Conservation (phyloP, 108 stramenopile genomes). For the Cyclostephanos tholiformis region DNA sequence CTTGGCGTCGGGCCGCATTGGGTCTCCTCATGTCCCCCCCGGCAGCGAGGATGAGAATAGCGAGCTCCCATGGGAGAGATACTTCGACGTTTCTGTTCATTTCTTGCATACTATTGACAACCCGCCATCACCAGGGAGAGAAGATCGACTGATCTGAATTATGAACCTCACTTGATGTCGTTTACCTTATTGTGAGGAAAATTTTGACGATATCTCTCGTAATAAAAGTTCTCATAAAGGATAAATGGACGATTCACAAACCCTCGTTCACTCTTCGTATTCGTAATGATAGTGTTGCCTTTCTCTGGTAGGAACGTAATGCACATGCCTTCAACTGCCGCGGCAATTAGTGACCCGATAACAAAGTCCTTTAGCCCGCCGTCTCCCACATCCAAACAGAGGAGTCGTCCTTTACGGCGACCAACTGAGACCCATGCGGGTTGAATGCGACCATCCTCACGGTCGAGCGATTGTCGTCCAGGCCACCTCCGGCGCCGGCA, state of each 20-base stretch:
- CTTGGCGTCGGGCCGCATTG: not conserved
- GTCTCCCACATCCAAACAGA: conserved; percentile 67
- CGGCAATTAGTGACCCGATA: too few relatives aligned
- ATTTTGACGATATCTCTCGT: too few relatives aligned
- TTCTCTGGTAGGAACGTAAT: too few relatives aligned
- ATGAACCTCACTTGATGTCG: not conserved
- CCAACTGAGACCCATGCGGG: conserved; percentile 52
- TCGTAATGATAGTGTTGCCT: too few relatives aligned
- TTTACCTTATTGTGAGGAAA: not conserved
- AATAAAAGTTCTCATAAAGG: too few relatives aligned
- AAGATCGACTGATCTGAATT: not conserved
- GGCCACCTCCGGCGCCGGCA: not conserved
- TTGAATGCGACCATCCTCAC: conserved; percentile 70
- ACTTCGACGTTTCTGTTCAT: not conserved
- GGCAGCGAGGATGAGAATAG: not conserved
- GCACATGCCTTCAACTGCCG: too few relatives aligned
- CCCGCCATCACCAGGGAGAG: not conserved
- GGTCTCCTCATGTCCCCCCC: not conserved
- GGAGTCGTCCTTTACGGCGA: conserved; percentile 62
- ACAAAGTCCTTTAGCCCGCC: not conserved
- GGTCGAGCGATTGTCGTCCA: conserved; percentile 21
- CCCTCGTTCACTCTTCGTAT: too few relatives aligned
- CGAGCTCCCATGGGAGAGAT: not conserved
- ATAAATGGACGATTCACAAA: too few relatives aligned
- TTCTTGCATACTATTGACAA: not conserved